These are phyloP conservation scores for Pyrenochaeta sp. DNA, from an alignment of 2,329 filamentous ascomycete genomes.

Conservation along the genomic window DNA sequence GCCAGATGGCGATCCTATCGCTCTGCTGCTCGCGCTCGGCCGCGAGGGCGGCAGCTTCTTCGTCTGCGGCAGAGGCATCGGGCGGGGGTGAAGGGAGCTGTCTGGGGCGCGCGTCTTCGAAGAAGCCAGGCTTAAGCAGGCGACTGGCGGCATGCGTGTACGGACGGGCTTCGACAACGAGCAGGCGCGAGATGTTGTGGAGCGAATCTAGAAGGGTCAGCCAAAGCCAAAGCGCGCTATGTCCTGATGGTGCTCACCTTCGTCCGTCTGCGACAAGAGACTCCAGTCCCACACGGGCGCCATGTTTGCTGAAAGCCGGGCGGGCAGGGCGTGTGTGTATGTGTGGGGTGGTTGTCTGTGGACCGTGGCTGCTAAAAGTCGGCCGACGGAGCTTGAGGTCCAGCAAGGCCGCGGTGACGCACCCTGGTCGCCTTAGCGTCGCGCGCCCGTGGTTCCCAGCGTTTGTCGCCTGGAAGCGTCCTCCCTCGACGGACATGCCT, in stretches of 20 bases:
- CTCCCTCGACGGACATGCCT: too few species aligned
- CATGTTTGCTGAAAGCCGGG: constrained; percentile 47
- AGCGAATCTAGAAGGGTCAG: constrained; percentile 68
- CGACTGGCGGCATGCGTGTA: constrained; percentile 89
- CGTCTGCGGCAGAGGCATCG: constrained; percentile 59
- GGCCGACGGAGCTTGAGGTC: too few species aligned
- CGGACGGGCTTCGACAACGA: constrained; percentile 90
- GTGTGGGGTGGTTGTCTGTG: background rate
- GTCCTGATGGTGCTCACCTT: constrained; percentile 51
- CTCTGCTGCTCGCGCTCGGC: constrained; percentile 59
- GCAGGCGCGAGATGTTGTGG: constrained; percentile 79
- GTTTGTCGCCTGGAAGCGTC: too few species aligned
- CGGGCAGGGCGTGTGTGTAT: background rate
- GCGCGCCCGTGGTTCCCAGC: too few species aligned
- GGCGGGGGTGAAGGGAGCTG: constrained; percentile 72
- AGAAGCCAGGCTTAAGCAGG: constrained; percentile 72
- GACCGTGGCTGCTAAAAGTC: too few species aligned
- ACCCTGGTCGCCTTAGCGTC: too few species aligned
- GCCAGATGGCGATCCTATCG: constrained; percentile 71
- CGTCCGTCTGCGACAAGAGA: constrained; percentile 76
- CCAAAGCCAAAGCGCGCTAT: background rate
- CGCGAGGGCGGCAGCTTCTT: constrained; percentile 54
- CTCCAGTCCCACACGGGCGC: constrained; percentile 62
- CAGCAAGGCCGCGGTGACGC: too few species aligned
- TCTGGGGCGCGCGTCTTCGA: constrained; percentile 64